phyloP scores from a whole-genome alignment of 139 green algal species.

The Tetradesmus obliquus region DNA sequence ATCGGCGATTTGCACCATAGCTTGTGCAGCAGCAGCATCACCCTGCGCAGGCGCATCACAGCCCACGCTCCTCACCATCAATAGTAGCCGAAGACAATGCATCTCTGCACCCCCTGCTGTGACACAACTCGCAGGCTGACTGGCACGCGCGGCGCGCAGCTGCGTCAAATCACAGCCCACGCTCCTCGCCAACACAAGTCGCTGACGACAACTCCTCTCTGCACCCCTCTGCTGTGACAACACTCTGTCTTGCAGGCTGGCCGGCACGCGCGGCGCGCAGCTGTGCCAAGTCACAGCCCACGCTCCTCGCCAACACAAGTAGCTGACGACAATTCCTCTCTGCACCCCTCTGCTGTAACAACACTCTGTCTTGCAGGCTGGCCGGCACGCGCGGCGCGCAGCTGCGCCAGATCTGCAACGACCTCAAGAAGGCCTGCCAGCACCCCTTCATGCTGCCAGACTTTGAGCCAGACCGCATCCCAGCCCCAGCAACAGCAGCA shows the following conservation, averaged over 20 bases:
- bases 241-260: slow-evolving; percentile 27
- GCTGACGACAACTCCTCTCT: too few relatives aligned
- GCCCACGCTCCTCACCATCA: too few relatives aligned
- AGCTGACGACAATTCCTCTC: too few relatives aligned
- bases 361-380: slow-evolving; percentile 28
- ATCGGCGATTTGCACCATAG: too few relatives aligned
- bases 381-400: slow-evolving; percentile 50
- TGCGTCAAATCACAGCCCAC: slow-evolving; percentile 38
- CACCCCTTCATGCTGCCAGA: slow-evolving; percentile 68
- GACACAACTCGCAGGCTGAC: slow-evolving; percentile 22
- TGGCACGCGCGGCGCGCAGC: slow-evolving; percentile 51
- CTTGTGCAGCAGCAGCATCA: too few relatives aligned
- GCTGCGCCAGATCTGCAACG: slow-evolving; percentile 61
- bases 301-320: too few relatives aligned
- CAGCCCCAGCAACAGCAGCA: slow-evolving; percentile 6
- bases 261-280: slow-evolving; percentile 51
- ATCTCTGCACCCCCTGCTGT: neutral
- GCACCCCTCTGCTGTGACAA: neutral
- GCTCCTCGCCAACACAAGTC: too few relatives aligned
- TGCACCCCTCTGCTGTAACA: neutral
- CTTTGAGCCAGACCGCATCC: slow-evolving; percentile 44
- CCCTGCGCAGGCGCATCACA: too few relatives aligned
- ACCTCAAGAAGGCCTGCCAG: slow-evolving; percentile 71
- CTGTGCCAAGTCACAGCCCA: slow-evolving; percentile 64
- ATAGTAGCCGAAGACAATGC: too few relatives aligned